Base-by-base conservation (phyloP, 768 basidiomycete genomes). In the Kwoniella sp. region DNA sequence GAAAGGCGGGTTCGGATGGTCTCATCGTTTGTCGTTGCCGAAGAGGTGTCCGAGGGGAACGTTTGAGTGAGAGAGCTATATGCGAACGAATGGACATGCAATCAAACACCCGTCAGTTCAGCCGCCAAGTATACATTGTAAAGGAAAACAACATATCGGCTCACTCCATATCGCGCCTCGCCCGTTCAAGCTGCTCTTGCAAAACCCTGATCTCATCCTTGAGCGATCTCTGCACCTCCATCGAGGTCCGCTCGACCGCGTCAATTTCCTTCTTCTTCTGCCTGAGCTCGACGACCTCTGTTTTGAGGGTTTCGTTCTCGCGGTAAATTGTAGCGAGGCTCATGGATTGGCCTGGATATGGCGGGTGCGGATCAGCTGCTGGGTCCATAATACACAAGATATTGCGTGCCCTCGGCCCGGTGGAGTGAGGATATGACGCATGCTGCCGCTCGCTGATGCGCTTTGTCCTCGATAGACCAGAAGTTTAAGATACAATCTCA, bases 101-200 rank as follows among this genome's bases (percentile, higher is more conserved):
- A n/a, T n/a, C n/a, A n/a, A n/a, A n/a, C n/a, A n/a, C n/a, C n/a
- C n/a, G n/a, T n/a, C n/a, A n/a, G n/a, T n/a, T n/a, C n/a, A n/a
- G n/a, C n/a, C n/a, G n/a, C n/a, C n/a, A n/a, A n/a, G n/a, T n/a
- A n/a, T n/a, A n/a, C n/a, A n/a, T n/a, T n/a, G n/a, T n/a, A n/a
- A n/a, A n/a, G 20, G 1, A 0, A 30, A 29, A 28, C 11, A 54
- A 8, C 13, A 28, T 13, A 54, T n/a, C n/a, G n/a, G n/a, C 75
- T 48, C 52, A 80, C 79, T 80, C 79, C 73, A 80, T 77, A 38
- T 80, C 79, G 20, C 76, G 38, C 29, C 73, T 64, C 9, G 76
- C 67, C 13, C 73, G 67, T 34, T 79, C 77, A 17, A 80, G 55
- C 51, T 79, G 76, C 25, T 74, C 74, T 23, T 72, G 62, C 53